A percentile compares a stretch with the other conserved stretches of the same genome.
These are phyloP conservation scores for Verbascum thapsus DNA, from an alignment of 257 asterid species.

Conservation along the genomic window DNA sequence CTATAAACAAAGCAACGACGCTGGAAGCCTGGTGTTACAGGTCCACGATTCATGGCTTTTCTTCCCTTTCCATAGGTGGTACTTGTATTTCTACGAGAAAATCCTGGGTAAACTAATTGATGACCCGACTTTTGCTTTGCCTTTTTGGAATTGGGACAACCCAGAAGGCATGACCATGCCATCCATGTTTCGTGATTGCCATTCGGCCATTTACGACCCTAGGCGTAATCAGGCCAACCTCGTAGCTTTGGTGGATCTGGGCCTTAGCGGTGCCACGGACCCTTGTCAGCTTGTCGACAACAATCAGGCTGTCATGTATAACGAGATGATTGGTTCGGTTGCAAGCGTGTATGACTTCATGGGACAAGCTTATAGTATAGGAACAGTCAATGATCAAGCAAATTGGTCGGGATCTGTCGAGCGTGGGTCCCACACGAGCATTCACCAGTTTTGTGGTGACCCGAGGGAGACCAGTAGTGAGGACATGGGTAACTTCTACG, in stretches of 20 bases:
- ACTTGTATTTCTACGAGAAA: conserved; percentile 46
- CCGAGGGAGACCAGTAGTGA: conserved; percentile 36
- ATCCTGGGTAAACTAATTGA: conserved; percentile 37
- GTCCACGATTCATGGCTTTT: conserved; percentile 45
- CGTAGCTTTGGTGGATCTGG: conserved; percentile 32
- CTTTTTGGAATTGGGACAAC: conserved; percentile 49
- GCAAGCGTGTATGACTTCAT: conserved; percentile 34
- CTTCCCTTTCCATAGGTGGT: conserved; percentile 51
- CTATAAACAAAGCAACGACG: conserved; percentile 36
- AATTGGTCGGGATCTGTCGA: conserved; percentile 46
- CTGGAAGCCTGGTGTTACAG: conserved; percentile 27
- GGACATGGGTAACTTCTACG: conserved; percentile 48
- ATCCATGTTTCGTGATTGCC: conserved; percentile 21
- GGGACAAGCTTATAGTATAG: conserved; percentile 40
- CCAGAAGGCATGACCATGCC: conserved; percentile 42
- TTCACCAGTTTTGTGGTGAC: conserved; percentile 41
- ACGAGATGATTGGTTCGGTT: conserved; percentile 35
- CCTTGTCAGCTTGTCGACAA: conserved; percentile 31
- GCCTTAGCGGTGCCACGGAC: conserved; percentile 16
- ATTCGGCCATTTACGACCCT: conserved; percentile 31
- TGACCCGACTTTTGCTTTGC: conserved; percentile 42
- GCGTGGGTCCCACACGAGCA: conserved; percentile 37
- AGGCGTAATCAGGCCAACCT: conserved; percentile 26
- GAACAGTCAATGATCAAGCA: conserved; percentile 27
- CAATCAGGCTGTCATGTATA: conserved; percentile 36